These are phyloP conservation scores for Rhodotorula sp. DNA, from an alignment of 1,284 basidiomycete genomes.

Conservation along the genomic window DNA sequence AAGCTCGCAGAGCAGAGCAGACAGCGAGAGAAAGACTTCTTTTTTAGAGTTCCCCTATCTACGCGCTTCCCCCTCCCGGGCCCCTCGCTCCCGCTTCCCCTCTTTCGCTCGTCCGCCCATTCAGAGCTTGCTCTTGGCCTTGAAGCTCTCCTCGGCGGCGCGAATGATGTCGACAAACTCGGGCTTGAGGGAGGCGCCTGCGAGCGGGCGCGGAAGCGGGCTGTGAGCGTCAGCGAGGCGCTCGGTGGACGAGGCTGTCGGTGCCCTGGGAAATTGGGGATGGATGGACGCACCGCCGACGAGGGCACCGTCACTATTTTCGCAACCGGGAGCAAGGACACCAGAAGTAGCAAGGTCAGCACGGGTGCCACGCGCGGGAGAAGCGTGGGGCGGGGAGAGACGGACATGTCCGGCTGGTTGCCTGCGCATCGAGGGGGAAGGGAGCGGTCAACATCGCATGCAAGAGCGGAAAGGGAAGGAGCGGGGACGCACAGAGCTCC, in stretches of 20 bases:
- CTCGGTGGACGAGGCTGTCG: no score
- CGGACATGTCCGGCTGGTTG: constrained; percentile 82
- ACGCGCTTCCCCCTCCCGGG: no score
- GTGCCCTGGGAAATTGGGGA: not conserved
- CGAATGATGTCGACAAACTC: constrained; percentile 71
- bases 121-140: constrained; percentile 30
- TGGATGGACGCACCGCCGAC: constrained; percentile 78
- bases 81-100: not conserved
- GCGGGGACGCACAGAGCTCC: constrained; percentile 61
- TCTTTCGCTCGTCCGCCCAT: not conserved
- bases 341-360: not conserved
- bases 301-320: constrained; percentile 80
- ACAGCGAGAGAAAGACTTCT: no score
- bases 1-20: no score
- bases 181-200: constrained; percentile 76
- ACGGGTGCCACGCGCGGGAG: not conserved
- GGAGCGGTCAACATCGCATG: no score
- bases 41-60: no score
- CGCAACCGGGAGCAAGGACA: no score
- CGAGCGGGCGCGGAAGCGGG: not conserved
- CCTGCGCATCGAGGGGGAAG: not conserved
- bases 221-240: not conserved
- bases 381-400: constrained; percentile 68
- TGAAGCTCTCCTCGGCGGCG: constrained; percentile 24
- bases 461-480: not conserved